phyloP scores from a whole-genome alignment of 1,139 yeast genomes.

The Keqinozyma sinolaborantium region DNA sequence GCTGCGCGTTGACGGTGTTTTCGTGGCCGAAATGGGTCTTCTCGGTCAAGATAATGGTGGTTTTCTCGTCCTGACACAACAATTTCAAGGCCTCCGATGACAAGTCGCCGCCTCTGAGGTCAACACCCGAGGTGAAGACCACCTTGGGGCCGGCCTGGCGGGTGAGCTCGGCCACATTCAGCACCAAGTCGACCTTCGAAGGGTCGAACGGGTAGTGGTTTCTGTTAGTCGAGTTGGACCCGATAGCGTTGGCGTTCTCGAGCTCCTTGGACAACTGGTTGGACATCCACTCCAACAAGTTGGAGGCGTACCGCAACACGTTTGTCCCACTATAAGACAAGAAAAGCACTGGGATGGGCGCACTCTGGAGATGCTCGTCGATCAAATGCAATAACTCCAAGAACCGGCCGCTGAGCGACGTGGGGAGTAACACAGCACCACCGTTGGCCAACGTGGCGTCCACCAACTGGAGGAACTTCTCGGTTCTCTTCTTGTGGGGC shows the following conservation, averaged over 20 bases:
- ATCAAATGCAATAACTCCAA: slow-evolving; percentile 73
- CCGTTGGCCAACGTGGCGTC: slow-evolving; percentile 62
- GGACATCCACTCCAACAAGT: slow-evolving; percentile 95
- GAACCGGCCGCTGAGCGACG: slow-evolving; percentile 78
- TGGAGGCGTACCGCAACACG: slow-evolving; percentile 75
- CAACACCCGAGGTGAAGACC: slow-evolving; percentile 76
- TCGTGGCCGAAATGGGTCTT: slow-evolving; percentile 33
- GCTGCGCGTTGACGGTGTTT: slow-evolving; percentile 24
- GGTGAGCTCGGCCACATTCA: slow-evolving; percentile 54
- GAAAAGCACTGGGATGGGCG: slow-evolving; percentile 68
- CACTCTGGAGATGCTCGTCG: slow-evolving; percentile 55
- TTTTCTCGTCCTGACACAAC: slow-evolving; percentile 60
- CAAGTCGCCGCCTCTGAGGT: slow-evolving; percentile 61
- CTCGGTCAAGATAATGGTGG: slow-evolving; percentile 75
- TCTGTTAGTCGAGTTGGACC: slow-evolving; percentile 29
- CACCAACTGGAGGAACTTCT: slow-evolving; percentile 61
- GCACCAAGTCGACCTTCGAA: slow-evolving; percentile 53
- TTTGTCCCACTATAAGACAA: slow-evolving; percentile 79
- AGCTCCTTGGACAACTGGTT: slow-evolving; percentile 74
- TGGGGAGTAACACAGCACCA: slow-evolving; percentile 82
- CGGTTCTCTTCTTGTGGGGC: slow-evolving; percentile 64
- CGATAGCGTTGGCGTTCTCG: slow-evolving; percentile 46
- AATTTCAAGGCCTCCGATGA: slow-evolving; percentile 55
- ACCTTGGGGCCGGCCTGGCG: slow-evolving; percentile 71
- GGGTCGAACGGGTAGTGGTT: slow-evolving; percentile 76